Conservation (phyloP, 495 filamentous ascomycete species). For the Neohortaea acidophila region DNA sequence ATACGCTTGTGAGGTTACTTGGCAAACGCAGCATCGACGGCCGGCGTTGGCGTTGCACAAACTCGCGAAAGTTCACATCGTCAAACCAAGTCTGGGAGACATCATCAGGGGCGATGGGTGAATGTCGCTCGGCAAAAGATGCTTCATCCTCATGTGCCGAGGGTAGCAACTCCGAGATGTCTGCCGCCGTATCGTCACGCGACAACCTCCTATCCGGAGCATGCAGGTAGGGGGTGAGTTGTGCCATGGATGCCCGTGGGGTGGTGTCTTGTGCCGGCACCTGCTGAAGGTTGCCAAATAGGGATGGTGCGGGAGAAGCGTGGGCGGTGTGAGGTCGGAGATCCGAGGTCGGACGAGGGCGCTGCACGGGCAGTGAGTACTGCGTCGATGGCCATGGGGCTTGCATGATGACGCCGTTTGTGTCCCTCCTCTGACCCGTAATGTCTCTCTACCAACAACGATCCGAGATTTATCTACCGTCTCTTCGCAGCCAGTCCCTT, state of each 20-base stretch:
- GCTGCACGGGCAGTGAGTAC: neutral
- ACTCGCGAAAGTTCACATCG: no score
- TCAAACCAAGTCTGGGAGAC: no score
- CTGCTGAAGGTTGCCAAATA: neutral
- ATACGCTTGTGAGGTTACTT: neutral
- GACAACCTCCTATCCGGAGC: neutral
- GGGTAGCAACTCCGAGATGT: slow-evolving; percentile 4
- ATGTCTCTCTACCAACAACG: no score
- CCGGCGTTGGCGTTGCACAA: neutral
- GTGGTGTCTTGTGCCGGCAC: neutral
- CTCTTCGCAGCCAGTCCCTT: no score
- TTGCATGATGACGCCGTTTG: no score
- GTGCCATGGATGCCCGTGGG: slow-evolving; percentile 3
- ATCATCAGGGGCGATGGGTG: no score
- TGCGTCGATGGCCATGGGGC: neutral
- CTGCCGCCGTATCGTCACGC: slow-evolving; percentile 10
- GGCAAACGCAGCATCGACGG: neutral
- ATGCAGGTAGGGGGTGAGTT: neutral
- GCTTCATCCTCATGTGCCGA: no score
- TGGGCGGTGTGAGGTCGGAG: slow-evolving; percentile 9
- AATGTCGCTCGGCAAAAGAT: no score
- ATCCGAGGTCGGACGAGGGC: neutral
- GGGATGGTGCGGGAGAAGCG: slow-evolving; percentile 3
- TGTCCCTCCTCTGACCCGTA: no score
- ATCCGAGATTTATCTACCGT: no score